Conservation (phyloP, 345 rosid species). For the Theobroma cacao region DNA sequence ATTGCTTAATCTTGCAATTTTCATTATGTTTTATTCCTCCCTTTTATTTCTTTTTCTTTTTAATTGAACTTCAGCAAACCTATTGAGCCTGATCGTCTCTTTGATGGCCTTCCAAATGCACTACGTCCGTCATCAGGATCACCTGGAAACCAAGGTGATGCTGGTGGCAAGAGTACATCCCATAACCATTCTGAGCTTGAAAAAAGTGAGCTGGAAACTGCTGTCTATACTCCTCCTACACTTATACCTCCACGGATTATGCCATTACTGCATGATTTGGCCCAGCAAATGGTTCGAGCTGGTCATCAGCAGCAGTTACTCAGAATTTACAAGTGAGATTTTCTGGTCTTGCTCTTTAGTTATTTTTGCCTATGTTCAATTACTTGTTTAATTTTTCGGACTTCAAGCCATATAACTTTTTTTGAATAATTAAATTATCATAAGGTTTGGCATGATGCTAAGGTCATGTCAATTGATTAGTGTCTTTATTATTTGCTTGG, state of each 20-base stretch:
- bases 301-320: constrained; percentile 78
- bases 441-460: background rate
- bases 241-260: constrained; percentile 84
- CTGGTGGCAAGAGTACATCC: constrained; percentile 42
- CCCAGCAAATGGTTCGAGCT: constrained; percentile 91
- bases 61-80: constrained; percentile 62
- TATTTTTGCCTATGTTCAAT: background rate
- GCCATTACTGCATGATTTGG: constrained; percentile 90
- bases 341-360: background rate
- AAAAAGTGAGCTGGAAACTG: constrained; percentile 50
- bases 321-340: constrained; percentile 64
- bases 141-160: constrained; percentile 42
- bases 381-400: background rate
- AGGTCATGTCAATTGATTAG: background rate
- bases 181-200: constrained; percentile 54
- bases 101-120: constrained; percentile 90
- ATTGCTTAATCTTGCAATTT: constrained; percentile 5
- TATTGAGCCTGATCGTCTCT: constrained; percentile 93
- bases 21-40: constrained; percentile 11
- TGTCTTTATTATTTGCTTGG: background rate
- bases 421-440: background rate
- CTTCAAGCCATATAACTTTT: background rate
- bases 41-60: constrained; percentile 12
- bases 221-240: constrained; percentile 68
- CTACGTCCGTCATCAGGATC: constrained; percentile 79